Evolutionary conservation across 805 yeast species (phyloP).

Genomic region (Saturnispora halmiae): DNA sequence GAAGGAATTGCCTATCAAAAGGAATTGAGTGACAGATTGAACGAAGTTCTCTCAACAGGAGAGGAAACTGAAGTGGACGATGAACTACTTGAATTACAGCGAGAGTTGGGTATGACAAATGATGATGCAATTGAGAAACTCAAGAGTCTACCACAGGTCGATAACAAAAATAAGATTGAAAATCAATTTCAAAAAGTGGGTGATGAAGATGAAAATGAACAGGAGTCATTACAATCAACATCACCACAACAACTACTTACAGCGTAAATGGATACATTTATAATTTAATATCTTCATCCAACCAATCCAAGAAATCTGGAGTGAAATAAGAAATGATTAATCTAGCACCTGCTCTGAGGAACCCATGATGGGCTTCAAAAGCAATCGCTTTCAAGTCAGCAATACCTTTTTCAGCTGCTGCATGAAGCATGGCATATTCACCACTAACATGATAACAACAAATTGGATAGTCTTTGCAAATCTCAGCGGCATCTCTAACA

Average conservation of each 20-base stretch:
- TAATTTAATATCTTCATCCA: conserved; percentile 32
- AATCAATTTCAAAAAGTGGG: neutral
- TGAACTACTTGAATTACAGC: conserved; percentile 45
- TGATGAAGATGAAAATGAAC: conserved; percentile 18
- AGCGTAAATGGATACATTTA: conserved; percentile 15
- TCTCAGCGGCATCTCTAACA: conserved; percentile 75
- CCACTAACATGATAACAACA: conserved; percentile 97
- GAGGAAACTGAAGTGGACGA: conserved; percentile 59
- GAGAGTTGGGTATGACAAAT: conserved; percentile 30
- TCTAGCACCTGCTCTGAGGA: conserved; percentile 92
- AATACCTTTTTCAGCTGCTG: conserved; percentile 93
- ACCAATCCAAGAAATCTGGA: conserved; percentile 94
- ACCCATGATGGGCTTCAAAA: conserved; percentile 84
- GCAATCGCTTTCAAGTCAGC: conserved; percentile 74
- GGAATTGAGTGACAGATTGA: conserved; percentile 52
- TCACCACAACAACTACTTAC: neutral
- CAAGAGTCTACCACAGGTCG: conserved; percentile 20
- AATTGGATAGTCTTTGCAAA: conserved; percentile 77
- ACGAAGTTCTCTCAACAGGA: conserved; percentile 32
- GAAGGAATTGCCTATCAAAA: conserved; percentile 76
- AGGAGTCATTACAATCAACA: conserved; percentile 1
- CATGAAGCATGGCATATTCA: conserved; percentile 95
- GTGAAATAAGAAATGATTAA: conserved; percentile 86
- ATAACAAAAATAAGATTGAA: neutral
- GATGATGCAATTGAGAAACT: conserved; percentile 12